Conservation (phyloP, 1,284 basidiomycete species). For the Coriolopsis trogii region DNA sequence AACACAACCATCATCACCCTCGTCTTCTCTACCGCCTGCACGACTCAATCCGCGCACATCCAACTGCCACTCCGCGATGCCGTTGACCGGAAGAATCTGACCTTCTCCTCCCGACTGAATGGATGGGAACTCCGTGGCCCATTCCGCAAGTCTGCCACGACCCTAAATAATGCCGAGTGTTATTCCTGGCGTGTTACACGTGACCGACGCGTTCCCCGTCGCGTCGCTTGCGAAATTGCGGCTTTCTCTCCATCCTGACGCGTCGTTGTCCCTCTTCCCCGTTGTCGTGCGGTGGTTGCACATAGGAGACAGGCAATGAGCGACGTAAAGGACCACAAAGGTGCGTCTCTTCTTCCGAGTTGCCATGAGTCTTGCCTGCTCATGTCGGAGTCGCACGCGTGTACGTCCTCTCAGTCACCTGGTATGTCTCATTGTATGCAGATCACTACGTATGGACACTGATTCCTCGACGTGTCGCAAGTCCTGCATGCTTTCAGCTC, state of each 20-base stretch:
- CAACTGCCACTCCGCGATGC: too few relatives aligned
- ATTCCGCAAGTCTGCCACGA: neutral
- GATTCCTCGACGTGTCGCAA: too few relatives aligned
- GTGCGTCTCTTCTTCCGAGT: neutral
- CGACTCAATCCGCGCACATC: too few relatives aligned
- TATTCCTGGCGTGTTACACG: neutral
- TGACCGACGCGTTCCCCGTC: constrained; percentile 1
- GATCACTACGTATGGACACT: neutral
- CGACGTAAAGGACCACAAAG: neutral
- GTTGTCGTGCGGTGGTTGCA: too few relatives aligned
- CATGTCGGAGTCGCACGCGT: neutral
- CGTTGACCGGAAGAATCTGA: too few relatives aligned
- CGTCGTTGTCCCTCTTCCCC: neutral
- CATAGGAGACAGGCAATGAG: neutral
- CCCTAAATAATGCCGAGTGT: neutral
- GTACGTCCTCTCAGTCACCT: constrained; percentile 12
- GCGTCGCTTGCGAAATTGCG: neutral
- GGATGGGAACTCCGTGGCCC: too few relatives aligned
- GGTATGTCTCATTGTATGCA: constrained; percentile 1
- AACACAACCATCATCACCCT: too few relatives aligned
- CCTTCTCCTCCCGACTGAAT: too few relatives aligned
- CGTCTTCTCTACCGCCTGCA: too few relatives aligned
- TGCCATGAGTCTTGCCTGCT: neutral
- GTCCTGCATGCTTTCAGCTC: constrained; percentile 48
- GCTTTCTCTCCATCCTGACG: neutral